Conservation (phyloP, 345 rosid genomes). For the Eucalyptus lansdowneana region DNA sequence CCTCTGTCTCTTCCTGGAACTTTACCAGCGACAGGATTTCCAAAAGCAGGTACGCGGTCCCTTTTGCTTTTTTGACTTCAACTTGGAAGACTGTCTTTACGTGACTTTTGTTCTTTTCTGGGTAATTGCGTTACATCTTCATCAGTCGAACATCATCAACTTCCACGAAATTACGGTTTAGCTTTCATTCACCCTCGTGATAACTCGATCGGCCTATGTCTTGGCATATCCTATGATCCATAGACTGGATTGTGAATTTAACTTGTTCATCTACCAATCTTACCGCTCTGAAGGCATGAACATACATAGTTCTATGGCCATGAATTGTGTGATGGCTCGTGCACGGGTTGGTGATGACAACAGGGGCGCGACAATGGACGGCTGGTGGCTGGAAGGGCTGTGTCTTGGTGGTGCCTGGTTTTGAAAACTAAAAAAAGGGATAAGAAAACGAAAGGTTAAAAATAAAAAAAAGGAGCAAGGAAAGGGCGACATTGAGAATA, state of each 20-base stretch:
- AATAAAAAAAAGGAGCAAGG: too few species aligned
- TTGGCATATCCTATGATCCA: not conserved
- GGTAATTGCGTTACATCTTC: not conserved
- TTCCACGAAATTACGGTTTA: too few species aligned
- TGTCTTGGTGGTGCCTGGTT: not conserved
- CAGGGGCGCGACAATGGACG: accelerated
- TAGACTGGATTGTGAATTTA: too few species aligned
- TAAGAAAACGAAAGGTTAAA: accelerated
- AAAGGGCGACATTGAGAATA: too few species aligned
- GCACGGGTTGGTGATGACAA: accelerated
- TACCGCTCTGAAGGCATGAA: accelerated
- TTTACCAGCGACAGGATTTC: not conserved
- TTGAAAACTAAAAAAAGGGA: not conserved
- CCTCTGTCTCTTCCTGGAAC: constrained; percentile 22
- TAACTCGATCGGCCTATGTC: not conserved
- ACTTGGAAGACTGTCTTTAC: accelerated
- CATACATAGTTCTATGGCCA: too few species aligned
- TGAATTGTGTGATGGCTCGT: too few species aligned
- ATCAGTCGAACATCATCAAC: not conserved
- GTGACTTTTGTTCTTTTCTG: not conserved
- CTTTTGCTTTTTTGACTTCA: not conserved
- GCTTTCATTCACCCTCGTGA: accelerated
- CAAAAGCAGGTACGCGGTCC: constrained; percentile 18
- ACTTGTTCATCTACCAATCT: too few species aligned
- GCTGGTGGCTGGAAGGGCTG: accelerated